phyloP scores from a whole-genome alignment of 1,139 yeast species.

The Pichia sp. region DNA sequence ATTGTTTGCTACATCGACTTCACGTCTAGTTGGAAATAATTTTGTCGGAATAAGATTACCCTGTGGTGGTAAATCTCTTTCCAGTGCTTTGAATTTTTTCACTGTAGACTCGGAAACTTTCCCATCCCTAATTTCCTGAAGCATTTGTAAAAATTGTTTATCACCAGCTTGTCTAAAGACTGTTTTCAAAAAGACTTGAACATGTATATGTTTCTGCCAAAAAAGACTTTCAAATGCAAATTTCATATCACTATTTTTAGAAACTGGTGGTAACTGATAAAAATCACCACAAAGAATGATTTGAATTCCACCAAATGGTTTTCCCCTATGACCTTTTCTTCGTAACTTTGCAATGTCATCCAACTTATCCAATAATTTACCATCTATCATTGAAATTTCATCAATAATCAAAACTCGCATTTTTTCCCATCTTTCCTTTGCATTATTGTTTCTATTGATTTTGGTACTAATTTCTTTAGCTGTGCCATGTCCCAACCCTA shows the following conservation, averaged over 20 bases:
- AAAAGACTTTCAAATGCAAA: conserved; percentile 76
- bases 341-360: conserved; percentile 63
- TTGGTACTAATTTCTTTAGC: conserved; percentile 43
- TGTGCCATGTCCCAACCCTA: conserved; percentile 62
- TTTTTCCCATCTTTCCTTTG: conserved; percentile 54
- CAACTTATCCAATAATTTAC: conserved; percentile 62
- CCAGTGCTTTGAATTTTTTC: conserved; percentile 47
- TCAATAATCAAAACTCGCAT: conserved; percentile 69
- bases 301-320: conserved; percentile 89
- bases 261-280: conserved; percentile 85
- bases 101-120: conserved; percentile 50
- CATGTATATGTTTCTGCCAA: conserved; percentile 63
- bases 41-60: conserved; percentile 85
- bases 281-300: conserved; percentile 83
- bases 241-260: conserved; percentile 34
- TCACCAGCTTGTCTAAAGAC: conserved; percentile 94
- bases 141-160: conserved; percentile 68
- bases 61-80: conserved; percentile 50
- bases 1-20: conserved; percentile 76
- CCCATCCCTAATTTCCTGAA: conserved; percentile 83
- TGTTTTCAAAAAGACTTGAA: conserved; percentile 64
- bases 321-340: conserved; percentile 38
- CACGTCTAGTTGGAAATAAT: conserved; percentile 72
- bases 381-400: conserved; percentile 88
- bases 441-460: conserved; percentile 49